These are phyloP conservation scores for Larix kaempferi DNA, from an alignment of 75 land plant species.

Conservation along the genomic window DNA sequence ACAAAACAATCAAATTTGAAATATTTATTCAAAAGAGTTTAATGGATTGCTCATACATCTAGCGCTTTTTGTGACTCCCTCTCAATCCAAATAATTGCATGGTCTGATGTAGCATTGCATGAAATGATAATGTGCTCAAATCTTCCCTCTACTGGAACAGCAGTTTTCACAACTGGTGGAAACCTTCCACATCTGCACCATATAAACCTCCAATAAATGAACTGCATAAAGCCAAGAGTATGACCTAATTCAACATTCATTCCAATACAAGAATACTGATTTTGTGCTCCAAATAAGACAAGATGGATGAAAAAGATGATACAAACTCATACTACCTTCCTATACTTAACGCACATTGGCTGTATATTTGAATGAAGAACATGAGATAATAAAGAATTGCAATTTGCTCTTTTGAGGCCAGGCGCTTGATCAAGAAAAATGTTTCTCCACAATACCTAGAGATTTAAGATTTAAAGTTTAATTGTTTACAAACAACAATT, in stretches of 20 bases:
- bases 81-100: slow-evolving; percentile 34
- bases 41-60: slow-evolving; percentile 17
- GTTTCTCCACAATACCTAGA: not conserved
- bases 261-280: not conserved
- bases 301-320: not conserved
- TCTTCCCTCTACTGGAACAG: slow-evolving; percentile 40
- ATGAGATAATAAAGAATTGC: not conserved
- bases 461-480: not conserved
- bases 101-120: slow-evolving; percentile 38
- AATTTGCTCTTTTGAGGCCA: not conserved
- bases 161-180: slow-evolving; percentile 33
- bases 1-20: too few relatives aligned
- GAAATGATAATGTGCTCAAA: slow-evolving; percentile 50
- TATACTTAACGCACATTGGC: not conserved
- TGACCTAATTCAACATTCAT: slow-evolving; percentile 2
- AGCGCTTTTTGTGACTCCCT: slow-evolving; percentile 36
- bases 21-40: too few relatives aligned
- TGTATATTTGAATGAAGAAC: not conserved
- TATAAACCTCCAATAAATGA: slow-evolving; percentile 6
- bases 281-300: not conserved
- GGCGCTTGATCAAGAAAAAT: too few relatives aligned
- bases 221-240: slow-evolving; percentile 9
- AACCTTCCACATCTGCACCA: slow-evolving; percentile 32
- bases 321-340: not conserved
- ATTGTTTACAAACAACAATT: not conserved